A percentile compares a stretch with the other conserved stretches of the same genome.
Conservation (phyloP, 2,329 filamentous ascomycete genomes). For the Arthrobotrys musiformis region DNA sequence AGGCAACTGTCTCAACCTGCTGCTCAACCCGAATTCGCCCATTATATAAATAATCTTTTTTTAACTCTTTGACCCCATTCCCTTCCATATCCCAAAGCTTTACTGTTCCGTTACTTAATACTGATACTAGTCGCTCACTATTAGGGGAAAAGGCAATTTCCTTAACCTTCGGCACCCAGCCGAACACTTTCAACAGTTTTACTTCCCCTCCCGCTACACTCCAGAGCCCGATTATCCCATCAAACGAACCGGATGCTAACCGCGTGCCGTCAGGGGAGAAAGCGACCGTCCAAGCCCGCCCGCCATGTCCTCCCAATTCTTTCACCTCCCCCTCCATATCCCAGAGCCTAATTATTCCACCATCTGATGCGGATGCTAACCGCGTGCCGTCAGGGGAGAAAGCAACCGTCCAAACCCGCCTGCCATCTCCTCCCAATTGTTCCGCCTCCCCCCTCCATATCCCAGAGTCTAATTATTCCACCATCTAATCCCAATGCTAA, state of each 20-base stretch:
- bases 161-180: background rate
- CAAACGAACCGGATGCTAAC: slow-evolving; percentile 33
- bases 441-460: too few species aligned
- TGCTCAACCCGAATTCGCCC: too few species aligned
- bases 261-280: background rate
- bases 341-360: slow-evolving; percentile 64
- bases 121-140: slow-evolving; percentile 92
- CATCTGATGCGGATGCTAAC: slow-evolving; percentile 32
- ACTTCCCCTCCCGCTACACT: background rate
- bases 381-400: background rate
- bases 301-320: too few species aligned
- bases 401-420: background rate
- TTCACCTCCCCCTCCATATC: background rate
- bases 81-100: slow-evolving; percentile 26
- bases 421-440: too few species aligned
- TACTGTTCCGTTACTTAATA: slow-evolving; percentile 61
- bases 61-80: too few species aligned
- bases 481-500: slow-evolving; percentile 66
- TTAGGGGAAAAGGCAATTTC: slow-evolving; percentile 65
- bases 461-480: background rate
- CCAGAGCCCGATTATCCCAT: slow-evolving; percentile 64
- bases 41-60: too few species aligned
- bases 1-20: background rate
- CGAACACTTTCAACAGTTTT: too few species aligned
- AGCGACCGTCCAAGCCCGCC: background rate